Percentiles rank a stretch among this genome's conserved stretches.
These are phyloP conservation scores for Artemisia princeps DNA, from an alignment of 140 eudicot species.

Conservation along the genomic window DNA sequence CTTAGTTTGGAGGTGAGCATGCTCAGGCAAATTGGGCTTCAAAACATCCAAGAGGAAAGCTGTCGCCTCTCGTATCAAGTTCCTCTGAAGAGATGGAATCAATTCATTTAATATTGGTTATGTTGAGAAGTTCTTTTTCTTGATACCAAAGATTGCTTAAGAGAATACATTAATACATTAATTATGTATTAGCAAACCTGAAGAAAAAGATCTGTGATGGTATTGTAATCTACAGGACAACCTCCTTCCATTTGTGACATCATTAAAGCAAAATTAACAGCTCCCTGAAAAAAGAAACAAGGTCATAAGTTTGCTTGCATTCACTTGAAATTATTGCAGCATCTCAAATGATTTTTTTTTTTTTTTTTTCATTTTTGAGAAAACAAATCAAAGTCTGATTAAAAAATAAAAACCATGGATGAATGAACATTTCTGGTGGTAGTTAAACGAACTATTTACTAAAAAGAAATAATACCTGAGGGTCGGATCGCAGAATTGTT, in stretches of 20 bases:
- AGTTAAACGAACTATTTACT: constrained; percentile 3
- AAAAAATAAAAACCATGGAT: constrained; percentile 10
- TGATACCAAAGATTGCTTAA: neutral
- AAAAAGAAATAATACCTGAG: constrained; percentile 56
- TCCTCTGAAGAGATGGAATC: constrained; percentile 53
- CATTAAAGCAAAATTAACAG: constrained; percentile 98
- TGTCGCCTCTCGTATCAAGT: constrained; percentile 84
- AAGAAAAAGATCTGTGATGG: constrained; percentile 94
- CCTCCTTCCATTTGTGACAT: constrained; percentile 99
- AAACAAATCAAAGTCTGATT: neutral
- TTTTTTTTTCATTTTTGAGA: constrained; percentile 1
- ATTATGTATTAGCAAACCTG: constrained; percentile 43
- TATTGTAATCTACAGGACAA: constrained; percentile 94
- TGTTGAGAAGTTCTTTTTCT: neutral
- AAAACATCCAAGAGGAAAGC: constrained; percentile 62
- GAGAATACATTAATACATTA: neutral
- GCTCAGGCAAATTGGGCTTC: constrained; percentile 62
- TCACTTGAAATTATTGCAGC: constrained; percentile 3
- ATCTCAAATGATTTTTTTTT: neutral
- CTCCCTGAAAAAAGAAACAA: constrained; percentile 56
- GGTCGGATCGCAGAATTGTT: constrained; percentile 92
- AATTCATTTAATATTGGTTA: constrained; percentile 13
- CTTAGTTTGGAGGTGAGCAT: constrained; percentile 56
- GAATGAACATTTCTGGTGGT: neutral
- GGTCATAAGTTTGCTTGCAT: constrained; percentile 11